Conservation (phyloP, 2,329 filamentous ascomycete species). For the Epicoccum sorghinum region DNA sequence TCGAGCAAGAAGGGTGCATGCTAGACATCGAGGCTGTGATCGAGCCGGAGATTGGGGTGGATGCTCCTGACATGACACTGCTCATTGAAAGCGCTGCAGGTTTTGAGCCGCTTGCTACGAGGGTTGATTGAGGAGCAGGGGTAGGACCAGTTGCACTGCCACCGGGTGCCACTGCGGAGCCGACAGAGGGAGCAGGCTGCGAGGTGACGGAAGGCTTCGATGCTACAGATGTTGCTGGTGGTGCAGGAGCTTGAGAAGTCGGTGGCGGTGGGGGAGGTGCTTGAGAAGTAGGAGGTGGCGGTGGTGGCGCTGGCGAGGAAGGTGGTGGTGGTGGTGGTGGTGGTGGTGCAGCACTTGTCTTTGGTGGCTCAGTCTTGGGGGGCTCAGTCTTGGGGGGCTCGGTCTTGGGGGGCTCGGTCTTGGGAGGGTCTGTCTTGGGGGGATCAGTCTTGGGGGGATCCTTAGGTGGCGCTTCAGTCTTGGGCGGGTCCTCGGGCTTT, state of each 20-base stretch:
- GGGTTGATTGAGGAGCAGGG: neutral
- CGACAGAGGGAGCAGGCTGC: neutral
- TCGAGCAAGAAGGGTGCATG: slow-evolving; percentile 12
- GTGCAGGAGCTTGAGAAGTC: neutral
- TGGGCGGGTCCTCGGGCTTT: slow-evolving; percentile 1
- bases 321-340: neutral
- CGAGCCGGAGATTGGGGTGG: neutral
- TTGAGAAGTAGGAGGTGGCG: no score
- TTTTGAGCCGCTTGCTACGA: neutral
- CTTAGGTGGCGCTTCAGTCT: slow-evolving; percentile 8
- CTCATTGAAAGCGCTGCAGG: neutral
- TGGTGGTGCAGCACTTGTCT: slow-evolving; percentile 2
- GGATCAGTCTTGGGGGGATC: neutral
- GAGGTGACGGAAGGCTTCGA: neutral
- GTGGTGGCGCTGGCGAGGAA: neutral
- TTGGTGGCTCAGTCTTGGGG: neutral
- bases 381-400: slow-evolving; percentile 4
- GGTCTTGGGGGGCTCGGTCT: neutral
- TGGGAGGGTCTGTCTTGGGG: neutral
- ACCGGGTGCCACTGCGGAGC: neutral
- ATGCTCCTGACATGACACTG: neutral
- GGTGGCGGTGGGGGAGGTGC: neutral
- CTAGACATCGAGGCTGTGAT: neutral
- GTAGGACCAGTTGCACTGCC: neutral
- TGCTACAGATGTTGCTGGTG: neutral